A percentile compares a stretch with the other conserved stretches of the same genome.
Conservation (phyloP, 2,329 filamentous ascomycete species). For the Neurospora sp. region DNA sequence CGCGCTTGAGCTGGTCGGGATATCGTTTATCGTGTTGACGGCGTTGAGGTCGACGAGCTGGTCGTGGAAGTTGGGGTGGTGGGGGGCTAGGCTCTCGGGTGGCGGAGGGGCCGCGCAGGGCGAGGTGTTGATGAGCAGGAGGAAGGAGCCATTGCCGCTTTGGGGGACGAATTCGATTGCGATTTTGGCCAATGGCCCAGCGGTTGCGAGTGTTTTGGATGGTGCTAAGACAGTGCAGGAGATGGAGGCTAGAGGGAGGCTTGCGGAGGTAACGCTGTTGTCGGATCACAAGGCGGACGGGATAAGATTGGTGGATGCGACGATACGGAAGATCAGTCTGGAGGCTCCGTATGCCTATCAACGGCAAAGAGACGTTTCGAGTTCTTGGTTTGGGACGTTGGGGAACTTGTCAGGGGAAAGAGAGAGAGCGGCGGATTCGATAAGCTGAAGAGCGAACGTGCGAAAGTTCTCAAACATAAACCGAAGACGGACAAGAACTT, state of each 20-base stretch:
- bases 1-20: neutral
- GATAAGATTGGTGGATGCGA: neutral
- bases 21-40: neutral
- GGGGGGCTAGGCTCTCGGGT: neutral
- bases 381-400: no score
- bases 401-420: neutral
- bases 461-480: no score
- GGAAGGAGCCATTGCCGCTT: neutral
- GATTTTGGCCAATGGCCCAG: neutral
- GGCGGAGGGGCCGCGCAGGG: neutral
- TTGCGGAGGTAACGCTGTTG: neutral
- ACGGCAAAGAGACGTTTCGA: no score
- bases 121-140: neutral
- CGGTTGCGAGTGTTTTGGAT: neutral
- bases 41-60: neutral
- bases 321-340: no score
- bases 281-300: neutral
- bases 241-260: neutral
- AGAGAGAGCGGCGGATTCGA: neutral
- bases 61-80: neutral
- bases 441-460: neutral
- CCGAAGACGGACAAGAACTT: no score
- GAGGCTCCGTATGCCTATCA: no score
- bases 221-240: neutral
- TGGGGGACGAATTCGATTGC: neutral